Base-by-base conservation (phyloP, 2,329 filamentous ascomycete genomes). In the Gyromitra esculenta region DNA sequence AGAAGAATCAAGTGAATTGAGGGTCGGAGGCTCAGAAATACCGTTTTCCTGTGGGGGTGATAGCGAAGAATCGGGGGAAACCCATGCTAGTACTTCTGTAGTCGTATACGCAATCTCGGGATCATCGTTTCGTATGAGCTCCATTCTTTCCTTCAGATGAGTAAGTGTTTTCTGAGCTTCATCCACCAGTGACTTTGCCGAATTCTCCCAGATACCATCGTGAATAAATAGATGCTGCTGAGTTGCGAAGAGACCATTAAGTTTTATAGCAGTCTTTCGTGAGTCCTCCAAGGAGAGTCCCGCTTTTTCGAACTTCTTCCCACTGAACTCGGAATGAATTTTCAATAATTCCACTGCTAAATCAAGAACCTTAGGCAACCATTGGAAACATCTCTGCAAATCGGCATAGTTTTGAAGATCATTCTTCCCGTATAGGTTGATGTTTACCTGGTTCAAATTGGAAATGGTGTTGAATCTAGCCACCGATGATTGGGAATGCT, bases 361-460 rank as follows among this genome's bases (percentile, higher is more conserved):
- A 50, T 85, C 85, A 18, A 95, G 82, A n/a, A 94, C 88, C 45
- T 90, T 88, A 15, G 88, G 84, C n/a, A 94, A 83, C 92, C 93
- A 96, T 59, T 79, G 83, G 50, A 83, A 82, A 1, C 79, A 81
- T 79, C 79, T 83, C 64, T 78, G 82, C 65, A 83, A 77, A 79
- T 86, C 86, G 45, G 84, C 84, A 80, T 88, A 84, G 72, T 86
- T 84, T 50, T 83, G 83, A 64, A 82, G 80, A 4, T 75, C 65
- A 0, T 82, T 72, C 9, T 59, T 67, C 0, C 78, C 52, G 39
- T 82, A 75, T 1, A 84, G 52, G 5, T 70, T 77, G 1, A 60
- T 21, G 21, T 70, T 57, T 11, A 41, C 60, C n/a, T 54, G 25
- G 18, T 52, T 45, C n/a, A 79, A 4, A 15, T 78, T 62, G 5